phyloP scores from a whole-genome alignment of 1,284 basidiomycete species.

The Rhodotorula sp. region DNA sequence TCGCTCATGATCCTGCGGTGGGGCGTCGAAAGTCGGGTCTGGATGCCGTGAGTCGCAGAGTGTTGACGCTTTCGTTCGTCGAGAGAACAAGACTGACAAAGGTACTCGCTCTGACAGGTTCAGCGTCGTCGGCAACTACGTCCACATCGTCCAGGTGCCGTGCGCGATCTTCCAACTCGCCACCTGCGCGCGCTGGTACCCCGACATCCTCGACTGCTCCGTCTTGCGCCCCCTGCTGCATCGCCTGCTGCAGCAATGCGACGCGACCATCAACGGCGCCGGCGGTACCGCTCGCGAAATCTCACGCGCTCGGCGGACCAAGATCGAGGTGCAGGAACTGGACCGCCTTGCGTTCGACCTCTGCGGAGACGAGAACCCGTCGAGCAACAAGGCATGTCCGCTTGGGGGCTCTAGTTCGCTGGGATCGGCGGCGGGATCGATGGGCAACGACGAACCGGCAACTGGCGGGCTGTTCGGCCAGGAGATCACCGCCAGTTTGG shows the following conservation, averaged over 20 bases:
- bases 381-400: background rate
- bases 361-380: constrained; percentile 3
- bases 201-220: constrained; percentile 18
- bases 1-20: constrained; percentile 32
- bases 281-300: constrained; percentile 29
- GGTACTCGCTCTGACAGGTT: background rate
- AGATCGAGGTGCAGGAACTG: constrained; percentile 29
- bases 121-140: constrained; percentile 20
- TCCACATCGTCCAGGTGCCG: constrained; percentile 30
- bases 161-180: constrained; percentile 20
- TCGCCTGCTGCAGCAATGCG: constrained; percentile 34
- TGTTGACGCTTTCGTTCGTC: background rate
- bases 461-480: constrained; percentile 18
- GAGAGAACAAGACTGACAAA: background rate
- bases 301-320: constrained; percentile 28
- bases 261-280: constrained; percentile 18
- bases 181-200: constrained; percentile 26
- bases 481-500: constrained; percentile 32
- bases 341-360: constrained; percentile 37
- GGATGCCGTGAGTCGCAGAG: constrained; percentile 27
- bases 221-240: constrained; percentile 35
- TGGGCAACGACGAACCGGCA: background rate
- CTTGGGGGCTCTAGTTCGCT: background rate
- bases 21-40: constrained; percentile 36
- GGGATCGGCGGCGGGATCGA: background rate